These are phyloP conservation scores for Populus hybrid DNA, from an alignment of 441 rosid species.

Conservation along the genomic window DNA sequence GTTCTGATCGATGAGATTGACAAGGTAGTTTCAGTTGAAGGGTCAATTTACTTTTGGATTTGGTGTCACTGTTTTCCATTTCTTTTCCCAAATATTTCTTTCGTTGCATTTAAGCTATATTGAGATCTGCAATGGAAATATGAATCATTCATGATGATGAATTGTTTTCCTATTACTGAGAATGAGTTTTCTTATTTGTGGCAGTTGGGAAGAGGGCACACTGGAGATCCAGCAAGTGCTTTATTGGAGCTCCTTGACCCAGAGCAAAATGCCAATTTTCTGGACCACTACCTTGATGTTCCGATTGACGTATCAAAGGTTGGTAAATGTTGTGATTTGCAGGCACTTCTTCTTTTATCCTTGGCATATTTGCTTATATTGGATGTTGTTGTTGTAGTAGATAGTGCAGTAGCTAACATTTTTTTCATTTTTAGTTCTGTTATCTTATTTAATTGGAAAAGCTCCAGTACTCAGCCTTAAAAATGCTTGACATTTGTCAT, in stretches of 20 bases:
- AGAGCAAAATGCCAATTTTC: constrained; percentile 91
- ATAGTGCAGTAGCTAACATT: neutral
- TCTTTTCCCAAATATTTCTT: neutral
- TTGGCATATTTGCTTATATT: neutral
- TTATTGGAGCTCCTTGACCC: constrained; percentile 98
- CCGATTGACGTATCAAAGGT: constrained; percentile 94
- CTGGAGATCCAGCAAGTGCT: constrained; percentile 96
- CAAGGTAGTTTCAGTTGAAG: constrained; percentile 49
- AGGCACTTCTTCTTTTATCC: neutral
- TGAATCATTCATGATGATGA: neutral
- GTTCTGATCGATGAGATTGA: constrained; percentile 97
- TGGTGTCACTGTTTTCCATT: neutral
- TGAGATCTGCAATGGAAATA: neutral
- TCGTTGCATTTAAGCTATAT: neutral
- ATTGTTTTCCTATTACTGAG: neutral
- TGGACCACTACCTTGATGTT: constrained; percentile 92
- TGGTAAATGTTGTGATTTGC: constrained; percentile 16
- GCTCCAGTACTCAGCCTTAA: neutral
- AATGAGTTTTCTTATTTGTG: constrained; percentile 10
- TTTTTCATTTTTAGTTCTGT: neutral
- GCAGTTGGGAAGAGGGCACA: constrained; percentile 85
- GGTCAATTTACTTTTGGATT: constrained; percentile 6
- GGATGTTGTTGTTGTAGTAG: neutral
- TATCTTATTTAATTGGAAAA: neutral
- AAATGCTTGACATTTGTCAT: neutral